A percentile compares a stretch with the other conserved stretches of the same genome.
These are phyloP conservation scores for Kwoniella bestiolae DNA, from an alignment of 768 basidiomycete species.

Conservation along the genomic window DNA sequence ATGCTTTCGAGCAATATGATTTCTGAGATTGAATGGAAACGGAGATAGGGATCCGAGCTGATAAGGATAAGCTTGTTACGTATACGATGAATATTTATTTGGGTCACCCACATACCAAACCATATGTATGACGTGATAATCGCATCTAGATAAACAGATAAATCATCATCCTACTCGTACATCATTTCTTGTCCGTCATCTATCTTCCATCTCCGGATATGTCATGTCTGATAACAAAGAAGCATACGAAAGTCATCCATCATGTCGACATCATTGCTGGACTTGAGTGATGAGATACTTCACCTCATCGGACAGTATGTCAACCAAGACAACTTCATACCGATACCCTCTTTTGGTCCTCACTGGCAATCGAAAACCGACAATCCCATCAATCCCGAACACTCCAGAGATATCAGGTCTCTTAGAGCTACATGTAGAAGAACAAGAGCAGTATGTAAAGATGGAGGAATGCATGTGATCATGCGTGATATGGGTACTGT, in stretches of 20 bases:
- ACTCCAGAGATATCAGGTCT: neutral
- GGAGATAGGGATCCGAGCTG: neutral
- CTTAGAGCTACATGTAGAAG: neutral
- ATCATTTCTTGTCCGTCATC: too few species aligned
- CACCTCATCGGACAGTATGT: constrained; percentile 2
- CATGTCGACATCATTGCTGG: constrained; percentile 3
- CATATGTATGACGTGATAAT: too few species aligned
- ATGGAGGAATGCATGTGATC: neutral
- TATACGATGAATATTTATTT: too few species aligned
- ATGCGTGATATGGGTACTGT: too few species aligned
- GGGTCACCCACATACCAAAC: too few species aligned
- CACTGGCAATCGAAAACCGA: constrained; percentile 9
- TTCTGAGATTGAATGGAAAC: too few species aligned
- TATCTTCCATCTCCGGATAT: too few species aligned
- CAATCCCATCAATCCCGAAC: neutral
- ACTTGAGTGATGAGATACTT: constrained; percentile 3
- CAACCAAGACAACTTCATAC: neutral
- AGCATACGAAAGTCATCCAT: neutral
- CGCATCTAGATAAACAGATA: too few species aligned
- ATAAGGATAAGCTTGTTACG: neutral
- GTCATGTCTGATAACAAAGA: too few species aligned
- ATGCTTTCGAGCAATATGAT: too few species aligned
- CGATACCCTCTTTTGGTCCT: constrained; percentile 11
- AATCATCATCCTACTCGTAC: too few species aligned
- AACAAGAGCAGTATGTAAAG: neutral